Evolutionary conservation across 345 rosid genomes (phyloP).

Genomic region (Nephelium lappaceum): DNA sequence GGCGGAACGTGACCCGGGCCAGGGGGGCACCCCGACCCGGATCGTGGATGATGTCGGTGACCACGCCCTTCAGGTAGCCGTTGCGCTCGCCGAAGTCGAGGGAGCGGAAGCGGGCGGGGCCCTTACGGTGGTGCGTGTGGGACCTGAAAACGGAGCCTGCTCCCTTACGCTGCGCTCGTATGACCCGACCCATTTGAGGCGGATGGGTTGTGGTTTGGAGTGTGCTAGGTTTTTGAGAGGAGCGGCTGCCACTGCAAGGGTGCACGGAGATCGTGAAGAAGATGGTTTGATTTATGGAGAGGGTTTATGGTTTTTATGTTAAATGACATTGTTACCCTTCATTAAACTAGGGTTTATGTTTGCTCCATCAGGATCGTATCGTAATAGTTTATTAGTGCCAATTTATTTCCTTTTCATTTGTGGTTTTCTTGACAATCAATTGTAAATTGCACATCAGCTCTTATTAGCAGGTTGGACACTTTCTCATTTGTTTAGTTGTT

Average conservation of each 20-base stretch:
- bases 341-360: not conserved
- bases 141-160: constrained; percentile 79
- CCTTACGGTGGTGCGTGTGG: constrained; percentile 80
- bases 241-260: not conserved
- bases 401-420: not conserved
- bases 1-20: constrained; percentile 66
- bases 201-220: not conserved
- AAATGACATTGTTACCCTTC: not conserved
- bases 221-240: not conserved
- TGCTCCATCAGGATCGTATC: too few relatives aligned
- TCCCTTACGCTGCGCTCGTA: constrained; percentile 77
- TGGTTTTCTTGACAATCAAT: too few relatives aligned
- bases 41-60: constrained; percentile 69
- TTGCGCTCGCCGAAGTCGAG: constrained; percentile 78
- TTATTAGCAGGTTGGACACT: too few relatives aligned
- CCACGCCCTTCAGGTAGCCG: constrained; percentile 65
- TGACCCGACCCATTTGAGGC: constrained; percentile 63
- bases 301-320: not conserved
- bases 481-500: too few relatives aligned
- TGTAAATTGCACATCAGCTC: too few relatives aligned
- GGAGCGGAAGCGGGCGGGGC: constrained; percentile 67
- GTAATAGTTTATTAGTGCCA: not conserved
- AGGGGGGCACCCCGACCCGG: constrained; percentile 78
- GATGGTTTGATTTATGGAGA: too few relatives aligned
- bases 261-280: not conserved